phyloP scores from a whole-genome alignment of 495 filamentous ascomycete genomes.

The Tuber umbilicatum region DNA sequence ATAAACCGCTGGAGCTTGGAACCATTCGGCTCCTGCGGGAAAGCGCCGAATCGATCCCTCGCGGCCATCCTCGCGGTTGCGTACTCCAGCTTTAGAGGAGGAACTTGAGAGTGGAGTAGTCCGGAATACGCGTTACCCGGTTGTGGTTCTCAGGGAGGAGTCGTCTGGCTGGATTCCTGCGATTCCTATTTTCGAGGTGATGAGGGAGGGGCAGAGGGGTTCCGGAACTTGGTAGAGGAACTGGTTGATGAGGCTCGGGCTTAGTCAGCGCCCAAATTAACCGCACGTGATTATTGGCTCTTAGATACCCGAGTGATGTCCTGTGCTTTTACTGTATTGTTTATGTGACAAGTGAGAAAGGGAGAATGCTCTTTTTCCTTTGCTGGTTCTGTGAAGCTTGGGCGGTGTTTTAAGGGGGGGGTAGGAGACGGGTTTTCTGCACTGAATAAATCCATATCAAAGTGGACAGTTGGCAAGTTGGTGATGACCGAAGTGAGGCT shows the following conservation, averaged over 20 bases:
- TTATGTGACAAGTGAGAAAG: neutral
- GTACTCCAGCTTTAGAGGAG: conserved; percentile 62
- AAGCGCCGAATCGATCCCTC: conserved; percentile 85
- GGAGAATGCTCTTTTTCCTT: neutral
- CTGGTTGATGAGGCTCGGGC: neutral
- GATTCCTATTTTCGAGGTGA: conserved; percentile 18
- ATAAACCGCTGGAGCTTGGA: conserved; percentile 92
- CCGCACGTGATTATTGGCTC: neutral
- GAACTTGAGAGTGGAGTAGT: neutral
- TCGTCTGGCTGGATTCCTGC: conserved; percentile 14
- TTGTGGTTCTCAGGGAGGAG: neutral
- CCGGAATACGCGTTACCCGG: neutral
- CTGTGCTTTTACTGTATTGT: neutral
- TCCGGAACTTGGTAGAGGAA: conserved; percentile 24
- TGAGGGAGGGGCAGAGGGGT: conserved; percentile 26
- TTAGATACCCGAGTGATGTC: neutral
- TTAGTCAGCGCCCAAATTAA: neutral
- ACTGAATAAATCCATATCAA: neutral
- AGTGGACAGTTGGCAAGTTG: neutral
- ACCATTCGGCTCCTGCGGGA: conserved; percentile 62
- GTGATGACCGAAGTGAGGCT: neutral
- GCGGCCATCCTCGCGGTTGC: conserved; percentile 90
- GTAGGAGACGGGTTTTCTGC: neutral
- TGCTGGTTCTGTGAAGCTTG: neutral
- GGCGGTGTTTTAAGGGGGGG: neutral